phyloP scores from a whole-genome alignment of 192 early-diverging fungal species.

The Mortierella hygrophila region DNA sequence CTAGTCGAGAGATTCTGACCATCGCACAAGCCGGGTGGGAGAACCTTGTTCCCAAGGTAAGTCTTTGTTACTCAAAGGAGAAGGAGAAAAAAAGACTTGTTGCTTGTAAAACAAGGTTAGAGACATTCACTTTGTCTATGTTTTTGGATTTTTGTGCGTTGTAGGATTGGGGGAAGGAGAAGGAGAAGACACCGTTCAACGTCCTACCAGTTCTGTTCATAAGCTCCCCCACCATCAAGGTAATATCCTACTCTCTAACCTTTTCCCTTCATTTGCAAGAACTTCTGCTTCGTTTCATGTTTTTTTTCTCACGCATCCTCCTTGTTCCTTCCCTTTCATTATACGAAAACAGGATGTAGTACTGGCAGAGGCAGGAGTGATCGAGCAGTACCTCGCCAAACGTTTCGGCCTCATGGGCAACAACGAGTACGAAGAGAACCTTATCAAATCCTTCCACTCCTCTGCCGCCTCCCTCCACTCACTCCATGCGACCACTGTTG shows the following conservation, averaged over 20 bases:
- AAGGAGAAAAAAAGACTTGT: background rate
- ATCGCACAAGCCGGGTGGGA: background rate
- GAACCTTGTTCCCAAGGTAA: background rate
- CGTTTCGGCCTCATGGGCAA: conserved; percentile 23
- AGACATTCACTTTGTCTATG: background rate
- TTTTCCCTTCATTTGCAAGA: background rate
- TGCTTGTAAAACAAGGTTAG: background rate
- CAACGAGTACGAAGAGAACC: conserved; percentile 20
- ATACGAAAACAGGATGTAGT: background rate
- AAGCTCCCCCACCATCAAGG: background rate
- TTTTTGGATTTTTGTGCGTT: background rate
- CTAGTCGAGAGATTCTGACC: conserved; percentile 9
- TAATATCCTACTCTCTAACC: background rate
- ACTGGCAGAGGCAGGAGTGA: conserved; percentile 13
- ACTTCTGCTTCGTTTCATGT: background rate
- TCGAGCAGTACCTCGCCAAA: conserved; percentile 31
- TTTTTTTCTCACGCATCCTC: background rate
- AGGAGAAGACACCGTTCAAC: conserved; percentile 8
- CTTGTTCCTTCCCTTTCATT: background rate
- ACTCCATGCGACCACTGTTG: background rate
- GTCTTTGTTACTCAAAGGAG: background rate
- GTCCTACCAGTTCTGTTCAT: conserved; percentile 10
- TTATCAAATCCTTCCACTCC: conserved; percentile 32
- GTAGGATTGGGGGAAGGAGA: conserved; percentile 13
- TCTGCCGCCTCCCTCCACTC: conserved; percentile 23